Evolutionary conservation across 2,329 filamentous ascomycete genomes (phyloP), one percentile per base, ranked within the genome.

Genomic region (Fusarium veterinarium): DNA sequence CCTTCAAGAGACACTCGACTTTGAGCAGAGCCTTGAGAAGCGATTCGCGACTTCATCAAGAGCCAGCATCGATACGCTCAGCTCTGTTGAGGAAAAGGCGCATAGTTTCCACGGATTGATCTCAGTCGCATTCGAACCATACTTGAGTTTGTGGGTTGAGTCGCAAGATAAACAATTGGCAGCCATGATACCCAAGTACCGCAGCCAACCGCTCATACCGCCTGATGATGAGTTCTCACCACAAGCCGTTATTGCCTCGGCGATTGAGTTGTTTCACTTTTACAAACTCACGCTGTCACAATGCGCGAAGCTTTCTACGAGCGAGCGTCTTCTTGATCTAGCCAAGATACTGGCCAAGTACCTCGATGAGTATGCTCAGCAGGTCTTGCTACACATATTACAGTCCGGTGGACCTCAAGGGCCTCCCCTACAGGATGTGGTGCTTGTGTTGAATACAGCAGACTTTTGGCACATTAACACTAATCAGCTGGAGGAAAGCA

Each of bases 401-500:
- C 89, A 91, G 73, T 81, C 82, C 8, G 93, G 82, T 78, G 90
- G 80, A 73, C 87, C 74, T 81, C 87, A 78, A 77, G 87, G 70
- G 1, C 85, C 89, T 4, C 82, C 86, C 7, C 78, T 96, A 5
- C 91, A 97, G 76, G 93, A 97, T 71, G 89, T 93, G 7, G 89
- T 98, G 19, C 85, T 97, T 7, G 95, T 98, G 2, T 86, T 99
- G 52, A 99, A 99, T 80, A 98, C 96, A 3, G 95, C 96, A 1
- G 96, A 99, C 79, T 99, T 98, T 81, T 99, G 96, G 89, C 95
- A 98, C 79, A 91, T 90, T 31, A 98, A 97, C 35, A 96, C 95
- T 53, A 95, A 91, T 52, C 95, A 98, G 79, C 87, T 99, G 2
- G 95, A 98, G 80, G 95, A 98, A 77, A 97, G 93, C 81, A 95